A percentile compares a stretch with the other conserved stretches of the same genome.
These are phyloP conservation scores for Fragilariopsis cylindrus DNA, from an alignment of 108 stramenopile genomes.

Conservation along the genomic window DNA sequence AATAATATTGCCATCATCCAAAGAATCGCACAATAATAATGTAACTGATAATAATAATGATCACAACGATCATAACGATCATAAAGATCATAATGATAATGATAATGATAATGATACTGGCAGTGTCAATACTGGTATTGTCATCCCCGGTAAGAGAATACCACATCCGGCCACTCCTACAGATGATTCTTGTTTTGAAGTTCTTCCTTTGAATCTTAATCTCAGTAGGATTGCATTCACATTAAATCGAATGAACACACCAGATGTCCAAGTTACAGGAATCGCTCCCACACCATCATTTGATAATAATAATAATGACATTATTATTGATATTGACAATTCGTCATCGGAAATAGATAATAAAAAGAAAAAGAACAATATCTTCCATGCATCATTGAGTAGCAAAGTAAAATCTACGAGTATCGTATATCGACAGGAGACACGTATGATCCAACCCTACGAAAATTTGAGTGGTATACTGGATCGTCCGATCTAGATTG, in stretches of 20 bases:
- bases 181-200: constrained; percentile 59
- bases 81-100: neutral
- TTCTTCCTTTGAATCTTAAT: constrained; percentile 62
- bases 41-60: constrained; percentile 3
- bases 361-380: constrained; percentile 12
- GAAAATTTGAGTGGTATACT: constrained; percentile 59
- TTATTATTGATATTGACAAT: constrained; percentile 17
- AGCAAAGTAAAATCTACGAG: constrained; percentile 62
- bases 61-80: neutral
- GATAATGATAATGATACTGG: neutral
- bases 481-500: constrained; percentile 16
- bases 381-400: constrained; percentile 81
- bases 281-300: constrained; percentile 50
- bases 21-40: neutral
- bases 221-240: constrained; percentile 58
- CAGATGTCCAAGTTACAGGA: constrained; percentile 60
- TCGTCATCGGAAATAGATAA: constrained; percentile 14
- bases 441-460: constrained; percentile 62
- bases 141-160: constrained; percentile 48
- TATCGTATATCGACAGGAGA: constrained; percentile 64
- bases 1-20: too few species aligned
- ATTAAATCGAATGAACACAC: constrained; percentile 79
- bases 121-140: neutral
- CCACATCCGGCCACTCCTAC: constrained; percentile 55
- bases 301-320: constrained; percentile 1